These are phyloP conservation scores for Fusarium sp. DNA, from an alignment of 2,329 filamentous ascomycete genomes.

Conservation along the genomic window DNA sequence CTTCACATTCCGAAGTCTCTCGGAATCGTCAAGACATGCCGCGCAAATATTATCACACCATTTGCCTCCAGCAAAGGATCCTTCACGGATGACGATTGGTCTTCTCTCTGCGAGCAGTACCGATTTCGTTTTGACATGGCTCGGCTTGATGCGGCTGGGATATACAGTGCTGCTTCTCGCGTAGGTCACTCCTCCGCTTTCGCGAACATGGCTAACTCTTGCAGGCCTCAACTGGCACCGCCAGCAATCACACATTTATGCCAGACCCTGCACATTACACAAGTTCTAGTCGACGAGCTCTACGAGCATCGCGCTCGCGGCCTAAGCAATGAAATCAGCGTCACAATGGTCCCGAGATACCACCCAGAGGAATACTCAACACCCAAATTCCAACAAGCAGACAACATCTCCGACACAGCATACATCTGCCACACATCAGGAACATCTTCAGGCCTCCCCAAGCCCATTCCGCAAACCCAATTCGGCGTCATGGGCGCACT, in stretches of 20 bases:
- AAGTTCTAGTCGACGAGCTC: slow-evolving; percentile 59
- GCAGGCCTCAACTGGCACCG: slow-evolving; percentile 59
- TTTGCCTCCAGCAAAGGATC: neutral
- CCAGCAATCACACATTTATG: slow-evolving; percentile 66
- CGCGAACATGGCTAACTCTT: neutral
- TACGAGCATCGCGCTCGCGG: neutral
- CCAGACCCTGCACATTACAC: slow-evolving; percentile 54
- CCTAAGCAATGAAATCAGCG: neutral
- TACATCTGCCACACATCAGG: slow-evolving; percentile 74
- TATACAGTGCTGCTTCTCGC: slow-evolving; percentile 68
- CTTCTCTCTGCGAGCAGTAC: slow-evolving; percentile 67
- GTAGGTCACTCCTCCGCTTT: slow-evolving; percentile 42
- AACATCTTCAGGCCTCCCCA: slow-evolving; percentile 71
- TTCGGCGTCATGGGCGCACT: slow-evolving; percentile 67
- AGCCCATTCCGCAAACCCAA: slow-evolving; percentile 69
- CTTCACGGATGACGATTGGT: slow-evolving; percentile 46
- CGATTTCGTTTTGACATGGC: slow-evolving; percentile 69
- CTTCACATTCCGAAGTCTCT: slow-evolving; percentile 48
- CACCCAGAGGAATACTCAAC: neutral
- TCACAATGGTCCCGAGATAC: slow-evolving; percentile 26
- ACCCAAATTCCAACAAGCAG: neutral
- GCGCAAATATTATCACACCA: slow-evolving; percentile 43
- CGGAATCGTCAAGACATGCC: slow-evolving; percentile 49
- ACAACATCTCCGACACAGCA: slow-evolving; percentile 55
- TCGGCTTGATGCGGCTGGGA: slow-evolving; percentile 68